Conservation (phyloP, 2,329 filamentous ascomycete species). For the Aspergillus proliferans region DNA sequence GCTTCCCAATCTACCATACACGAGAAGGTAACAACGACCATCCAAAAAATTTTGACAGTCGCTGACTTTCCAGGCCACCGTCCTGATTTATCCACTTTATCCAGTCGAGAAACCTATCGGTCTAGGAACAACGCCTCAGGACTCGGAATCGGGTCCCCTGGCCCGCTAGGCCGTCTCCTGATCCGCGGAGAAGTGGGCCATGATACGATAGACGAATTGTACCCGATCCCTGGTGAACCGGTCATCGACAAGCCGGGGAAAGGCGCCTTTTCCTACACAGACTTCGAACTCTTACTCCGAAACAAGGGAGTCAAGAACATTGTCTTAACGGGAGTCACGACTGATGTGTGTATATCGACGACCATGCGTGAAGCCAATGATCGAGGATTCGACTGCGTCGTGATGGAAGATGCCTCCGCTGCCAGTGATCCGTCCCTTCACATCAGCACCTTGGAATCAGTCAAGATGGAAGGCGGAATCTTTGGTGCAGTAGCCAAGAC, state of each 20-base stretch:
- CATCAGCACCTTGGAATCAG: slow-evolving; percentile 35
- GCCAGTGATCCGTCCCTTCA: slow-evolving; percentile 39
- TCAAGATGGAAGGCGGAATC: slow-evolving; percentile 45
- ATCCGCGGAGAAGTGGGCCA: slow-evolving; percentile 54
- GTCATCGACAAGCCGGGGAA: slow-evolving; percentile 52
- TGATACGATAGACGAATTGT: slow-evolving; percentile 51
- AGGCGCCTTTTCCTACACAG: slow-evolving; percentile 49
- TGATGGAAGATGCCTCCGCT: slow-evolving; percentile 46
- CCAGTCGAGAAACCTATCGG: slow-evolving; percentile 48
- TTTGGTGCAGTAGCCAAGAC: slow-evolving; percentile 36
- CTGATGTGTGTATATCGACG: slow-evolving; percentile 51
- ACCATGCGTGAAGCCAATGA: slow-evolving; percentile 54
- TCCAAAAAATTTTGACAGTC: background rate
- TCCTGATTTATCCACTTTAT: slow-evolving; percentile 51
- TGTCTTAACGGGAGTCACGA: slow-evolving; percentile 50
- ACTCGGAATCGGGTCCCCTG: slow-evolving; percentile 47
- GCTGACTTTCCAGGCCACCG: slow-evolving; percentile 36
- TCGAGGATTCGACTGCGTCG: slow-evolving; percentile 48
- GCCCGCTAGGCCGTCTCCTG: slow-evolving; percentile 53
- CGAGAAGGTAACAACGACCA: slow-evolving; percentile 34
- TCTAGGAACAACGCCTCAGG: slow-evolving; percentile 47
- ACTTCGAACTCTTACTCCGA: slow-evolving; percentile 48
- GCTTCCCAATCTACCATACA: slow-evolving; percentile 41
- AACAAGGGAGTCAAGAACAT: slow-evolving; percentile 49
- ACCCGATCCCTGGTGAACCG: slow-evolving; percentile 43